Percentiles rank a stretch among this genome's conserved stretches.
Conservation (phyloP, 2,329 filamentous ascomycete genomes). For the Ustulina deusta region DNA sequence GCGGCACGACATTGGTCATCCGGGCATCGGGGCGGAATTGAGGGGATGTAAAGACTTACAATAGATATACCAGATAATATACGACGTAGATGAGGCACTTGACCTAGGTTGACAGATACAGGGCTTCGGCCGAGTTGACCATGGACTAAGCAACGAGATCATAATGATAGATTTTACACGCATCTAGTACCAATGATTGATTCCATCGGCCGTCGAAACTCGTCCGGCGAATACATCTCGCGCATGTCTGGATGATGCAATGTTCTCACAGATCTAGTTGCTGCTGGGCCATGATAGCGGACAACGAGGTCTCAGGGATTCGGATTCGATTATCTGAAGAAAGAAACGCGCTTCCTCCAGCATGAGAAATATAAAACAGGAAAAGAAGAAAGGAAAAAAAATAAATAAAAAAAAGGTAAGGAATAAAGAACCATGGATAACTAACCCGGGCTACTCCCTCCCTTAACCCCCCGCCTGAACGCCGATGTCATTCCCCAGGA, state of each 20-base stretch:
- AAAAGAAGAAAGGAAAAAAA: background rate
- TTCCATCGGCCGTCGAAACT: background rate
- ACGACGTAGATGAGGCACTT: background rate
- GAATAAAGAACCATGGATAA: background rate
- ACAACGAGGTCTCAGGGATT: background rate
- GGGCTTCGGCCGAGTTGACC: background rate
- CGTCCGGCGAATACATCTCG: background rate
- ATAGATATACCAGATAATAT: background rate
- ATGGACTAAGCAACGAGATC: background rate
- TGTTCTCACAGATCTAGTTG: background rate
- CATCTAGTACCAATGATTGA: background rate
- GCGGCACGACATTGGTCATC: background rate
- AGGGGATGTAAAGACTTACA: background rate
- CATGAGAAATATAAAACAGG: background rate
- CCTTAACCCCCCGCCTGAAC: conserved; percentile 13
- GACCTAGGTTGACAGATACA: conserved; percentile 3
- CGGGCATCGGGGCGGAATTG: background rate
- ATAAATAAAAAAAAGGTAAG: background rate
- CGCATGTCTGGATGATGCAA: too few relatives aligned
- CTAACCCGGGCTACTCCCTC: background rate
- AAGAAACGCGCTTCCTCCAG: background rate
- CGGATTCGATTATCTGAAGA: background rate
- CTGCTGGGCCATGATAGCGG: too few relatives aligned
- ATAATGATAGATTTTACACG: background rate
- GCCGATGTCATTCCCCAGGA: conserved; percentile 31